phyloP scores from a whole-genome alignment of 129 eudicot species.

The Deinandra increscens region DNA sequence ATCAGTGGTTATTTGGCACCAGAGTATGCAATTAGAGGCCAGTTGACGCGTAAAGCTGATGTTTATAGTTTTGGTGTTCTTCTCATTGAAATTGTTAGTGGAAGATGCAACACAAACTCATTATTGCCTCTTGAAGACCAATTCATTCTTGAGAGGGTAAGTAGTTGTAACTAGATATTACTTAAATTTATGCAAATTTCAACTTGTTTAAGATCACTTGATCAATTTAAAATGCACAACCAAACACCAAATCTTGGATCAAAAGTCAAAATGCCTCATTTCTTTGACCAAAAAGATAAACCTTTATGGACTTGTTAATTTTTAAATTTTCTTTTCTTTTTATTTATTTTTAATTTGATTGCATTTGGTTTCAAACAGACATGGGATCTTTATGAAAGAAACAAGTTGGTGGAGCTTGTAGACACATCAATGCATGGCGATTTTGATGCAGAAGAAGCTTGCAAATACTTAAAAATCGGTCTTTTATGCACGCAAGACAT shows the following conservation, averaged over 20 bases:
- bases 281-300: background rate
- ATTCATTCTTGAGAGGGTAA: conserved; percentile 91
- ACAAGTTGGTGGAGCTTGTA: conserved; percentile 54
- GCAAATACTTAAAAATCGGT: conserved; percentile 76
- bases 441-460: conserved; percentile 75
- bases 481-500: conserved; percentile 91
- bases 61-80: conserved; percentile 95
- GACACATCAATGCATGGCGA: conserved; percentile 61
- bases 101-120: conserved; percentile 79
- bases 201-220: too few relatives aligned
- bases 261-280: conserved; percentile 8
- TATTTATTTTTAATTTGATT: background rate
- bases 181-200: background rate
- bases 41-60: conserved; percentile 85
- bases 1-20: conserved; percentile 97
- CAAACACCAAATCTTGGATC: background rate
- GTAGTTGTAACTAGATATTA: conserved; percentile 17
- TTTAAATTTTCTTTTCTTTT: background rate
- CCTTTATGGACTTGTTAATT: background rate
- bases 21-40: conserved; percentile 91
- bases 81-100: conserved; percentile 82
- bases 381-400: conserved; percentile 71
- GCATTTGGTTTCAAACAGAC: conserved; percentile 43
- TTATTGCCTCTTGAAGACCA: conserved; percentile 70
- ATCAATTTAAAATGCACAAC: background rate